Percentiles rank a stretch among this genome's conserved stretches.
Conservation (phyloP, 768 basidiomycete genomes). For the Sporobolomyces roseus region DNA sequence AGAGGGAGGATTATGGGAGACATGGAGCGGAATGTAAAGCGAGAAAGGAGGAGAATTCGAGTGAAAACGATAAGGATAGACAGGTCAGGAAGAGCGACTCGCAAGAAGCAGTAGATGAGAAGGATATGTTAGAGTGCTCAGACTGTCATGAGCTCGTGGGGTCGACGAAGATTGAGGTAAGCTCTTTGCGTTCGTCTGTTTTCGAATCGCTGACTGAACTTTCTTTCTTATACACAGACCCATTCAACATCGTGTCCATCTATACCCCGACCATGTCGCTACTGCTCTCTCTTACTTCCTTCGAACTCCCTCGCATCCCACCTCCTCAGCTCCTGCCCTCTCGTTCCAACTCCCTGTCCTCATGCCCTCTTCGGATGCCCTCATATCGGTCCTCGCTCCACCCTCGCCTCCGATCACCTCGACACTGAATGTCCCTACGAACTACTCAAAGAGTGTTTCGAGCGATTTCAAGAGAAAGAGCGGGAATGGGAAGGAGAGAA, state of each 20-base stretch:
- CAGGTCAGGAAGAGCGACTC: neutral
- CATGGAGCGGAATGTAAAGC: neutral
- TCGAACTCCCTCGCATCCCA: neutral
- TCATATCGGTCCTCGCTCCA: slow-evolving; percentile 1
- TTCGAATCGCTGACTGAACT: neutral
- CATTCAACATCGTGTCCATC: neutral
- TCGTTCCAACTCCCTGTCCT: slow-evolving; percentile 13
- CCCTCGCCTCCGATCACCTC: neutral
- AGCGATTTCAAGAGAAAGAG: neutral
- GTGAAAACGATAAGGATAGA: neutral
- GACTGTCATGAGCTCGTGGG: neutral
- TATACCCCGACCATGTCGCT: slow-evolving; percentile 2
- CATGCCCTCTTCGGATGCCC: slow-evolving; percentile 7
- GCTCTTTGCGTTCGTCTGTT: neutral
- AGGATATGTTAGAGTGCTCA: neutral
- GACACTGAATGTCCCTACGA: slow-evolving; percentile 21
- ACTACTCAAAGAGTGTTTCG: slow-evolving; percentile 13
- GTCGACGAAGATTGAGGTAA: neutral
- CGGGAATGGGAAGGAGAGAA: slow-evolving; percentile 10
- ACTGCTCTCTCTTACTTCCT: slow-evolving; percentile 2
- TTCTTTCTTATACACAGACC: neutral
- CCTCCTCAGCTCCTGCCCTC: slow-evolving; percentile 9
- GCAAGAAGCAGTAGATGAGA: neutral
- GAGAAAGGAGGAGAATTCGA: neutral
- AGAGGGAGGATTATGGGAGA: neutral